Base-by-base conservation (phyloP, 345 rosid species). In the Populus pruinosa region DNA sequence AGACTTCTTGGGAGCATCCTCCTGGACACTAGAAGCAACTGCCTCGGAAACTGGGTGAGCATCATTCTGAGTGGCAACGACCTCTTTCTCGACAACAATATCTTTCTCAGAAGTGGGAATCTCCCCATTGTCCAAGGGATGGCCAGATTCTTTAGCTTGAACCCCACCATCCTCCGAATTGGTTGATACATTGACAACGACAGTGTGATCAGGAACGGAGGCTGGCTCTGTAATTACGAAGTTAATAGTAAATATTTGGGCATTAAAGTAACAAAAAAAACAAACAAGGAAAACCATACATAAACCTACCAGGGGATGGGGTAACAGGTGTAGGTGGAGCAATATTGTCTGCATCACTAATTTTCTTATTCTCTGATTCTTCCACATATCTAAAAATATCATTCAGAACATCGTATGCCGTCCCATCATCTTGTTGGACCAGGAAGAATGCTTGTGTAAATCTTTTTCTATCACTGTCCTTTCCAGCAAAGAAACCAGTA, bases 371-470 rank as follows among this genome's bases (percentile, higher is more conserved):
- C 9, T 38, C 78, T 67, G 70, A 41, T 79, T 79, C 78, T 6
- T 72, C 88, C 61, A 89, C 81, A 9, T 83, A 91, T 82, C 94
- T 90, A 65, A 94, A 83, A 49, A 89, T 77, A 81, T 94, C 98
- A 71, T 89, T 92, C n/a, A 87, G 78, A 69, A 94, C 98, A 82
- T 62, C 92, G 80, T 83, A 94, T 49, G 90, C 82, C 29, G 14
- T 41, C 23, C 77, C 71, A 13, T 77, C 66, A 7, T 85, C 77
- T 78, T 87, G 89, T 2, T 92, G 92, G 11, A 91, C 91, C 67
- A 94, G 86, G 74, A 94, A 91, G 88, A 94, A 92, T 25, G 83
- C 43, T 55, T 92, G 98, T 0, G 87, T 70, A 73, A 91, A 91
- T 67, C 78, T 89, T 75, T 76, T 88, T 17, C 72, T 80, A 23